Percentiles rank a stretch among this genome's conserved stretches.
phyloP scores from a whole-genome alignment of 805 yeast species.

The Candida alai region DNA sequence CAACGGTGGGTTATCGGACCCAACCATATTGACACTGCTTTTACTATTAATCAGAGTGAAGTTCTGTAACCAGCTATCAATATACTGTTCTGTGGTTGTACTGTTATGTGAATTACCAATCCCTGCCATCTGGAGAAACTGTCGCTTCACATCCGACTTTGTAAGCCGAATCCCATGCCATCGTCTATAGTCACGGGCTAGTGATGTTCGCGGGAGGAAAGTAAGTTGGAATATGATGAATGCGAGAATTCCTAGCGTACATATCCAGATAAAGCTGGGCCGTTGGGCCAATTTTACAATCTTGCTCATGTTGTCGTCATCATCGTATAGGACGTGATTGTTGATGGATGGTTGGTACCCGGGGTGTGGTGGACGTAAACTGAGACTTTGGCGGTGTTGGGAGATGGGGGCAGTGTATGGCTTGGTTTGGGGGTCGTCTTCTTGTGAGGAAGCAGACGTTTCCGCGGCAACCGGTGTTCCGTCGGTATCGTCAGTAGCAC shows the following conservation, averaged over 20 bases:
- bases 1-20: slow-evolving; percentile 24
- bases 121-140: slow-evolving; percentile 41
- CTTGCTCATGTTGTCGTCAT: slow-evolving; percentile 7
- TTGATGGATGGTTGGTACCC: no score
- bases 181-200: slow-evolving; percentile 75
- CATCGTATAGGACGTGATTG: no score
- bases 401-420: no score
- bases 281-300: slow-evolving; percentile 8
- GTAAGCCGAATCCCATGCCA: slow-evolving; percentile 65
- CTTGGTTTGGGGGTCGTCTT: no score
- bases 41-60: slow-evolving; percentile 23
- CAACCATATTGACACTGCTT: slow-evolving; percentile 18
- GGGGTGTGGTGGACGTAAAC: no score
- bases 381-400: no score
- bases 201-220: slow-evolving; percentile 80
- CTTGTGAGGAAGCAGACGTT: no score
- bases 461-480: no score
- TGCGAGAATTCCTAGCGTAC: slow-evolving; percentile 45
- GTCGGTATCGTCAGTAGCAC: no score
- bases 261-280: slow-evolving; percentile 26
- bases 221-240: slow-evolving; percentile 58
- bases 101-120: slow-evolving; percentile 17
- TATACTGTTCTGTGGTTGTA: slow-evolving; percentile 20
- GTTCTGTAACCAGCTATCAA: slow-evolving; percentile 25
- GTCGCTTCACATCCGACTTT: slow-evolving; percentile 63